phyloP scores from a whole-genome alignment of 1,284 basidiomycete species.

The Fomitiporia mediterranea region DNA sequence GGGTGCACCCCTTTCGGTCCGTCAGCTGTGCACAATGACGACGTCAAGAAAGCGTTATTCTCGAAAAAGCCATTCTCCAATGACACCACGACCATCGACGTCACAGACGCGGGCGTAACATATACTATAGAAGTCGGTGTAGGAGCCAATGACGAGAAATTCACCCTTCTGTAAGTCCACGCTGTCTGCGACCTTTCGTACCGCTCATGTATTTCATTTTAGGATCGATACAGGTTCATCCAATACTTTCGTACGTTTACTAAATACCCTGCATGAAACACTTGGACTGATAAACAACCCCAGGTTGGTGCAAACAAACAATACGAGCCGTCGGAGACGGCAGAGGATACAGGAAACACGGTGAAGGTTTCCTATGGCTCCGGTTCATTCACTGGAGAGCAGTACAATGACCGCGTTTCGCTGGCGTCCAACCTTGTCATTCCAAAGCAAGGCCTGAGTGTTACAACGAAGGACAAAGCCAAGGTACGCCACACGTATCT shows the following conservation, averaged over 20 bases:
- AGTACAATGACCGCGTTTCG: constrained; percentile 46
- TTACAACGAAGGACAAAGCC: constrained; percentile 34
- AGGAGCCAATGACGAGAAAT: constrained; percentile 52
- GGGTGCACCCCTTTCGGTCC: not conserved
- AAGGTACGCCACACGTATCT: not conserved
- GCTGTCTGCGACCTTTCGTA: too few species aligned
- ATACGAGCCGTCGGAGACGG: constrained; percentile 39
- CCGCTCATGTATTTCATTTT: too few species aligned
- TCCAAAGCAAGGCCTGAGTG: constrained; percentile 46
- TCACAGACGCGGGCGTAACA: constrained; percentile 48
- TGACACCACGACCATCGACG: constrained; percentile 32
- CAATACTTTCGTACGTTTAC: constrained; percentile 30
- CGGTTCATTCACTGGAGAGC: constrained; percentile 45
- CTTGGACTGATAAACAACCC: constrained; percentile 6
- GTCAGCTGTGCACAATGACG: not conserved
- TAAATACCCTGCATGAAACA: not conserved
- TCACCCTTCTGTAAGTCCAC: constrained; percentile 34
- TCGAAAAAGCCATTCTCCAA: not conserved
- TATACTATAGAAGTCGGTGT: constrained; percentile 54
- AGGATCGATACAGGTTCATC: constrained; percentile 48
- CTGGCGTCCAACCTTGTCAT: constrained; percentile 41
- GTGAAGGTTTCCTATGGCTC: constrained; percentile 49
- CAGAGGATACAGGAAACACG: constrained; percentile 37
- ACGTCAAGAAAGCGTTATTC: not conserved
- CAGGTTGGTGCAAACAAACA: constrained; percentile 47